Conservation (phyloP, 1,139 yeast genomes). For the Magnusiomyces starmeri region DNA sequence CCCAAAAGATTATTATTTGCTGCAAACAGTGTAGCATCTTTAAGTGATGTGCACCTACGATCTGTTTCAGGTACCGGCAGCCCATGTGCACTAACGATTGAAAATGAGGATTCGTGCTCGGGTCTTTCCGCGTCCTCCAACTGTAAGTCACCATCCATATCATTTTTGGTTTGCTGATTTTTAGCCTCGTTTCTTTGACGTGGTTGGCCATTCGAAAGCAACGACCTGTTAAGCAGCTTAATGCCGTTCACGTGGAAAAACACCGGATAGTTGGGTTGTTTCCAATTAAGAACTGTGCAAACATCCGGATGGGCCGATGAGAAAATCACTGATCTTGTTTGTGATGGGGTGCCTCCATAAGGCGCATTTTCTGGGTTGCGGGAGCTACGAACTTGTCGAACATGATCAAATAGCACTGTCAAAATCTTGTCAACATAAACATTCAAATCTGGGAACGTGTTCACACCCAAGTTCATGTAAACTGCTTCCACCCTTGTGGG, state of each 20-base stretch:
- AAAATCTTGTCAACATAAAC: conserved; percentile 68
- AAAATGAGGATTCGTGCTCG: neutral
- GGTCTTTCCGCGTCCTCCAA: conserved; percentile 7
- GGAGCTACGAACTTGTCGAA: conserved; percentile 34
- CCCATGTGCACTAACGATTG: conserved; percentile 34
- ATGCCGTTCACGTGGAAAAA: conserved; percentile 60
- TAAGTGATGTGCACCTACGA: conserved; percentile 45
- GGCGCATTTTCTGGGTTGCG: conserved; percentile 14
- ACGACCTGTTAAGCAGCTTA: conserved; percentile 29
- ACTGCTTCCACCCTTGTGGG: conserved; percentile 67
- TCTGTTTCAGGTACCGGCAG: conserved; percentile 33
- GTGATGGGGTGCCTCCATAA: conserved; percentile 14
- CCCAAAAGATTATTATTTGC: conserved; percentile 79
- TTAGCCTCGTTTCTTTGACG: conserved; percentile 23
- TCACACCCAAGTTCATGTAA: conserved; percentile 40
- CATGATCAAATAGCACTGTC: conserved; percentile 69
- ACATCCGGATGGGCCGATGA: conserved; percentile 81
- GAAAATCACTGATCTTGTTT: conserved; percentile 61
- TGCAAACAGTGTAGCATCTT: conserved; percentile 66
- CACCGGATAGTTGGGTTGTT: conserved; percentile 96
- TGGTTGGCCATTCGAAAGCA: conserved; percentile 16
- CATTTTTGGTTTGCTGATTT: neutral
- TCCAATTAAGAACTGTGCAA: conserved; percentile 93
- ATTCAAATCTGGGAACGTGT: conserved; percentile 47
- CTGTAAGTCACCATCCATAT: conserved; percentile 21